These are phyloP conservation scores for Neonothopanus nambi DNA, from an alignment of 1,284 basidiomycete species.

Conservation along the genomic window DNA sequence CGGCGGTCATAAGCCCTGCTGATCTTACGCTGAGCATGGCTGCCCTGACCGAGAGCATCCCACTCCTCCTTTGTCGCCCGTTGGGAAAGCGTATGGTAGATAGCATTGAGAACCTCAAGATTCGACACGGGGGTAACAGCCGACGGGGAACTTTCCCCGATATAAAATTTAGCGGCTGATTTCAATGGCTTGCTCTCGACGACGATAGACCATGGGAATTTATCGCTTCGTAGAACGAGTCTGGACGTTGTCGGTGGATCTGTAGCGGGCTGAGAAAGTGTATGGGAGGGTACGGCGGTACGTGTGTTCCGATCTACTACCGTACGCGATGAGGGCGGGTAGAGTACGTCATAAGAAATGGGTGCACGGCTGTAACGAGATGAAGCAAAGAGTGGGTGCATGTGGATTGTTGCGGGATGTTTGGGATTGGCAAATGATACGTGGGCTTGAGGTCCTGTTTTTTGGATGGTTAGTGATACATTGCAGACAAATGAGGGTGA, in stretches of 20 bases:
- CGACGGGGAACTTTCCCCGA: slow-evolving; percentile 26
- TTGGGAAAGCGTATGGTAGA: slow-evolving; percentile 55
- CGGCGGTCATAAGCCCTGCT: slow-evolving; percentile 63
- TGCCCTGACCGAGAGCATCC: slow-evolving; percentile 56
- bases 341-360: slow-evolving; percentile 61
- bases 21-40: slow-evolving; percentile 51
- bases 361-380: slow-evolving; percentile 54
- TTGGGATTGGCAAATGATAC: slow-evolving; percentile 41
- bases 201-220: slow-evolving; percentile 62
- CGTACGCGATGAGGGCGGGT: slow-evolving; percentile 56
- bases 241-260: slow-evolving; percentile 52
- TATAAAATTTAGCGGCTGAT: slow-evolving; percentile 17
- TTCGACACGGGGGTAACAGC: slow-evolving; percentile 48
- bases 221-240: slow-evolving; percentile 57
- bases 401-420: slow-evolving; percentile 44
- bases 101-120: slow-evolving; percentile 60
- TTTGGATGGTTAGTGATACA: background rate
- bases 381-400: slow-evolving; percentile 63
- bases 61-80: slow-evolving; percentile 65
- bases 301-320: slow-evolving; percentile 57
- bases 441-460: slow-evolving; percentile 39
- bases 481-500: background rate
- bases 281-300: slow-evolving; percentile 54
- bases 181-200: slow-evolving; percentile 29
- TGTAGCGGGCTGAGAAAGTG: slow-evolving; percentile 63